These are phyloP conservation scores for Carallia brachiata DNA, from an alignment of 345 rosid genomes.

Conservation along the genomic window DNA sequence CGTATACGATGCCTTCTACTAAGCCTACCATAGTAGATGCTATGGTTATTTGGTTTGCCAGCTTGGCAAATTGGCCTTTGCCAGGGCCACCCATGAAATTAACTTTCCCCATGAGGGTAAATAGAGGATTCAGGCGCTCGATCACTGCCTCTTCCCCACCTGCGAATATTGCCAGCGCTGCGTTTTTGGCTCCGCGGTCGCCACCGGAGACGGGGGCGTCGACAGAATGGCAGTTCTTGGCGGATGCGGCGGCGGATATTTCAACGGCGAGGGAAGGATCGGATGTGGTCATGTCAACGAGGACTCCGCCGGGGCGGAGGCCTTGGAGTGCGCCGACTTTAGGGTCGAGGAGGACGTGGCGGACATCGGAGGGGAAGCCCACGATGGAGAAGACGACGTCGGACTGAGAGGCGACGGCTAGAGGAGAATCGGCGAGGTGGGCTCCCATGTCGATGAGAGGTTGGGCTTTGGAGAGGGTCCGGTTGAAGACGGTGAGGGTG, in stretches of 20 bases:
- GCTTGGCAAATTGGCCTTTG: constrained; percentile 78
- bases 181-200: constrained; percentile 70
- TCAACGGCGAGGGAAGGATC: constrained; percentile 89
- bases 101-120: constrained; percentile 63
- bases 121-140: constrained; percentile 51
- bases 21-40: constrained; percentile 82
- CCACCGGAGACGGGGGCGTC: constrained; percentile 86
- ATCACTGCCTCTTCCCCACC: constrained; percentile 60
- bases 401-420: constrained; percentile 60
- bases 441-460: constrained; percentile 78
- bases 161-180: constrained; percentile 66
- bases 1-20: constrained; percentile 77
- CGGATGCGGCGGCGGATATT: constrained; percentile 52
- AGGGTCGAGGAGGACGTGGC: constrained; percentile 73
- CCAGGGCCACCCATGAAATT: constrained; percentile 80
- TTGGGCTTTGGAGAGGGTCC: constrained; percentile 78
- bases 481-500: constrained; percentile 74
- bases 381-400: constrained; percentile 92
- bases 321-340: constrained; percentile 65
- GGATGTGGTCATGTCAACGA: constrained; percentile 96
- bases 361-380: constrained; percentile 89
- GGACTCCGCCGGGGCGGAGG: constrained; percentile 68
- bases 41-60: constrained; percentile 75
- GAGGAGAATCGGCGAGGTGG: constrained; percentile 57
- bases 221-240: constrained; percentile 53